Conservation (phyloP, 2,329 filamentous ascomycete species). For the Verticillium albo-atrum region DNA sequence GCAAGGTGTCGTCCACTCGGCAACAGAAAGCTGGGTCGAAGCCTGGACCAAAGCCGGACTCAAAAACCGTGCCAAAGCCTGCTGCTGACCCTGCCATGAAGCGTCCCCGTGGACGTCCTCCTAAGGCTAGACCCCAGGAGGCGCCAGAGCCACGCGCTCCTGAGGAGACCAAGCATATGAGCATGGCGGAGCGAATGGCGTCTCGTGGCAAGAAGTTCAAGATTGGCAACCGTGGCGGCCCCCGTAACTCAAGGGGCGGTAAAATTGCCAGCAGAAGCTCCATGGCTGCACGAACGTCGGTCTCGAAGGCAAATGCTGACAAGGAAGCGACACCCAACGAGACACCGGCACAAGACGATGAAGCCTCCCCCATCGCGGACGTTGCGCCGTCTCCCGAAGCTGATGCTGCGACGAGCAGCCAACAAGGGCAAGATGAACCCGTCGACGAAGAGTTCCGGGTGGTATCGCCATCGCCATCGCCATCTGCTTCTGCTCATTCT, state of each 20-base stretch:
- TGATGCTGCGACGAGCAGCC: neutral
- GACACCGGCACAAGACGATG: neutral
- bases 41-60: neutral
- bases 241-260: neutral
- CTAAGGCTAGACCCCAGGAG: conserved; percentile 3
- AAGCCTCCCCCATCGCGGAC: neutral
- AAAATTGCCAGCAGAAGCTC: neutral
- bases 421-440: neutral
- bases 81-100: neutral
- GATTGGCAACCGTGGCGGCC: conserved; percentile 29
- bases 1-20: neutral
- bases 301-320: neutral
- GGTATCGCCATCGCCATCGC: conserved; percentile 1
- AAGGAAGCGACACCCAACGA: neutral
- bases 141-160: conserved; percentile 4
- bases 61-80: neutral
- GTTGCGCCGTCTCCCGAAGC: conserved; percentile 1
- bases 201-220: conserved; percentile 49
- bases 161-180: conserved; percentile 32
- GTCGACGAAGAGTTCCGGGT: conserved; percentile 3
- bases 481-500: conserved; percentile 3
- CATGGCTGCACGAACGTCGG: neutral
- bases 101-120: neutral
- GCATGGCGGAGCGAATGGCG: conserved; percentile 54
- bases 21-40: conserved; percentile 1